These are phyloP conservation scores for Eucalyptus pauciflora DNA, from an alignment of 345 rosid genomes.

Conservation along the genomic window DNA sequence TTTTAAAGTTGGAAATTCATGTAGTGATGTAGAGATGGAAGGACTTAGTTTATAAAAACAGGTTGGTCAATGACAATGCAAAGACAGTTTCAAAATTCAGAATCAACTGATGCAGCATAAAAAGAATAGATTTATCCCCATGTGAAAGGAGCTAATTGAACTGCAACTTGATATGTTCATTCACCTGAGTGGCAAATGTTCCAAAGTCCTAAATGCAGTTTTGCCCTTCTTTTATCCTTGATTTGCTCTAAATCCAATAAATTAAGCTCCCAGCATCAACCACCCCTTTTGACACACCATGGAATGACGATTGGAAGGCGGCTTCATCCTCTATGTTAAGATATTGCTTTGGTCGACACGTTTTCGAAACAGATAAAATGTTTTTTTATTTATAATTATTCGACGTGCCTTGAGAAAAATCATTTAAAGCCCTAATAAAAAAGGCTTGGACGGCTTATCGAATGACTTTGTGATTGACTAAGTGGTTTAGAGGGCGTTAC, in stretches of 20 bases:
- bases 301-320: neutral
- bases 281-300: neutral
- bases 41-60: neutral
- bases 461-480: neutral
- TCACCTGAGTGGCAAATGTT: neutral
- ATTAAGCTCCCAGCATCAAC: neutral
- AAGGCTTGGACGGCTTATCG: neutral
- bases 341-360: neutral
- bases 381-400: too few relatives aligned
- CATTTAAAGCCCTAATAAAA: neutral
- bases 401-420: neutral
- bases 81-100: neutral
- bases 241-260: neutral
- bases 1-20: neutral
- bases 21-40: constrained; percentile 15
- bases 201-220: neutral
- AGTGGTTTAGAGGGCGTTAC: neutral
- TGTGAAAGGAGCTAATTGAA: neutral
- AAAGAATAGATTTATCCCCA: neutral
- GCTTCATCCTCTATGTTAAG: neutral
- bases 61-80: neutral
- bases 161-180: neutral
- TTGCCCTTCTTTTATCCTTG: neutral
- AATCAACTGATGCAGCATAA: neutral
- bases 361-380: neutral